Conservation (phyloP, 2,329 filamentous ascomycete genomes). For the Monilinia laxa region DNA sequence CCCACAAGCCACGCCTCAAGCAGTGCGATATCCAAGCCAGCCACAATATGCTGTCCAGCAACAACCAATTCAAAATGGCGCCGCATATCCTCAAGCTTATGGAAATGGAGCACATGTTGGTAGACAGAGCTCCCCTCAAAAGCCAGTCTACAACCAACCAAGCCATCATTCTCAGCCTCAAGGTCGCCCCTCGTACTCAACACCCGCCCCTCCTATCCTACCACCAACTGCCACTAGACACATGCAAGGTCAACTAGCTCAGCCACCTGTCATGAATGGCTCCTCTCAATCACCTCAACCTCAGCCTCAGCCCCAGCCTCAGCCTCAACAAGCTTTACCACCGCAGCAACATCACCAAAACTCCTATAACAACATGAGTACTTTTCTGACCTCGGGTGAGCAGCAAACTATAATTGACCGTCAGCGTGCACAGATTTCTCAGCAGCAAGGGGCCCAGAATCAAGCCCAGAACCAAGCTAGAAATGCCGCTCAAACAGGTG, state of each 20-base stretch:
- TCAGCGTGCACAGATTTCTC: slow-evolving; percentile 41
- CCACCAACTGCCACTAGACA: slow-evolving; percentile 33
- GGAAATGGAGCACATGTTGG: slow-evolving; percentile 30
- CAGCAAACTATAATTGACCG: slow-evolving; percentile 42
- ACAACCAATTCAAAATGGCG: slow-evolving; percentile 34
- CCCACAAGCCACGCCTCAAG: slow-evolving; percentile 32
- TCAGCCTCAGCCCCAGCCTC: slow-evolving; percentile 21
- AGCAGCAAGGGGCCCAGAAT: slow-evolving; percentile 39
- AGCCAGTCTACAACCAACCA: slow-evolving; percentile 36
- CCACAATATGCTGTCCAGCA: slow-evolving; percentile 35
- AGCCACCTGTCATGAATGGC: slow-evolving; percentile 34
- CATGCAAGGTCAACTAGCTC: slow-evolving; percentile 29
- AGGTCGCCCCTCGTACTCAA: slow-evolving; percentile 31
- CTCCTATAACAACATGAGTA: slow-evolving; percentile 31
- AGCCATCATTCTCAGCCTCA: slow-evolving; percentile 30
- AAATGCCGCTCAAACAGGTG: slow-evolving; percentile 35
- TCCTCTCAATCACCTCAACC: slow-evolving; percentile 31
- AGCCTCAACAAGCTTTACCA: slow-evolving; percentile 1
- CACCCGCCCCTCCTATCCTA: slow-evolving; percentile 31
- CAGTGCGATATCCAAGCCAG: slow-evolving; percentile 35
- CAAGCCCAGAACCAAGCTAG: slow-evolving; percentile 37
- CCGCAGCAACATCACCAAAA: slow-evolving; percentile 18
- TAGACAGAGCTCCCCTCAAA: slow-evolving; percentile 39
- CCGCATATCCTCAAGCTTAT: slow-evolving; percentile 34
- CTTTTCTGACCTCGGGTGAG: slow-evolving; percentile 40